Percentiles rank a stretch among this genome's conserved stretches.
These are phyloP conservation scores for Xylariaceae sp. DNA, from an alignment of 2,329 filamentous ascomycete genomes.

Conservation along the genomic window DNA sequence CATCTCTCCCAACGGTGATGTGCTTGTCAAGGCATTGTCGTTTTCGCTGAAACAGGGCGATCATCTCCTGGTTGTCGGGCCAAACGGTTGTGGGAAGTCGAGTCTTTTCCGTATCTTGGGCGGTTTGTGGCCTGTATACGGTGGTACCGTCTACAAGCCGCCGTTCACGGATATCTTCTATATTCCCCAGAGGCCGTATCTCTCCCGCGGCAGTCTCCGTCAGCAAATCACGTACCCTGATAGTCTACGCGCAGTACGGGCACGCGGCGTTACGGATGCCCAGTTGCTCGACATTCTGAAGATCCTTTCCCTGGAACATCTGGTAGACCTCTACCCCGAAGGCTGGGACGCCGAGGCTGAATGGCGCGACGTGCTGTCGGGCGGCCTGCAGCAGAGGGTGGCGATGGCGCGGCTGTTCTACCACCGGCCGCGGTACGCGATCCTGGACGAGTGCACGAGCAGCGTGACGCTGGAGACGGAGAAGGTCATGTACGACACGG, in stretches of 20 bases:
- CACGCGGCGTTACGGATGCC: slow-evolving; percentile 73
- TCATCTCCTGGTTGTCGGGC: slow-evolving; percentile 89
- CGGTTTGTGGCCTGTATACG: slow-evolving; percentile 95
- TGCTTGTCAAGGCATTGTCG: slow-evolving; percentile 77
- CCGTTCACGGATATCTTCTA: slow-evolving; percentile 94
- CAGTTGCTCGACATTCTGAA: slow-evolving; percentile 73
- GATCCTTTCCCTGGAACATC: slow-evolving; percentile 74
- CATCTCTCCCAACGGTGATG: slow-evolving; percentile 92
- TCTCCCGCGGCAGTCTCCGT: slow-evolving; percentile 84
- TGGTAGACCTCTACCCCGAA: slow-evolving; percentile 68
- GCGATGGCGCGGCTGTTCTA: slow-evolving; percentile 96
- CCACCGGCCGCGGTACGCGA: slow-evolving; percentile 86
- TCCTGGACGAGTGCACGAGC: slow-evolving; percentile 93
- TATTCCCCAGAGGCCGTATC: slow-evolving; percentile 91
- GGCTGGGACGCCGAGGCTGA: slow-evolving; percentile 94
- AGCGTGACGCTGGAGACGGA: slow-evolving; percentile 94
- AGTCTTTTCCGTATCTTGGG: slow-evolving; percentile 94
- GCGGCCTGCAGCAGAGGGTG: slow-evolving; percentile 89
- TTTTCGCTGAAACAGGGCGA: slow-evolving; percentile 84
- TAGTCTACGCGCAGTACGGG: slow-evolving; percentile 77
- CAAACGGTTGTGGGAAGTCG: slow-evolving; percentile 95
- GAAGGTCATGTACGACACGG: slow-evolving; percentile 93
- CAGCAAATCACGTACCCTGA: slow-evolving; percentile 98
- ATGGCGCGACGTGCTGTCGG: slow-evolving; percentile 91
- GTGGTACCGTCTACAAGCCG: slow-evolving; percentile 86